Evolutionary conservation across 2,329 filamentous ascomycete species (phyloP), one percentile per base, ranked within the genome.

Genomic region (Fusarium acutatum): DNA sequence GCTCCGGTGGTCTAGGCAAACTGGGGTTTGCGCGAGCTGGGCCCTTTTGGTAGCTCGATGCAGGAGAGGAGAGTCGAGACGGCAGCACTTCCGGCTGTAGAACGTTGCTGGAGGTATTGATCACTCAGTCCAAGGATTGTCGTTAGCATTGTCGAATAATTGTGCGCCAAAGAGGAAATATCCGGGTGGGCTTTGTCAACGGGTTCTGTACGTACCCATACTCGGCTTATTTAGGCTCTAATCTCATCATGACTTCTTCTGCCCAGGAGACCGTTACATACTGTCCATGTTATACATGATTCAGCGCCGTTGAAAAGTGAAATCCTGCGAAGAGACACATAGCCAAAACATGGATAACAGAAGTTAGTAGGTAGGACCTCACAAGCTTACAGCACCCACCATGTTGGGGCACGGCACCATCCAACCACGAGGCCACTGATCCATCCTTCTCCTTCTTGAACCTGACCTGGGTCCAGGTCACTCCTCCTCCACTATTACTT

Each of bases 1-100:
- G 67, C 69, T 67, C 62, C 54, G 57, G 54, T 65, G 60, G 75
- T 66, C 73, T 76, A 52, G 75, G 72, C 75, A 77, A 72, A 75
- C 75, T 75, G 75, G 74, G 75, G 75, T 77, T 77, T 61, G 66
- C 64, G 67, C 58, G 67, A 72, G 32, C 41, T 58, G 56, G 56
- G 75, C 62, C 66, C 60, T 75, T 69, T 72, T 67, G 54, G 60
- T 76, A 68, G 62, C 67, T 70, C 64, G 69, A 67, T 73, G 69
- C 73, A 74, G 71, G 47, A 64, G 50, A 60, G 49, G 60, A 24
- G 72, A 60, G 13, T 49, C 24, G 24, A 49, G 41, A 37, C 56
- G 41, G 64, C 70, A 67, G 53, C 72, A 71, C 71, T 68, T 74
- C 73, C 69, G 67, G 69, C 52, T 64, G 57, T 65, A 67, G 58